Percentiles rank a stretch among this genome's conserved stretches.
Conservation (phyloP, 1,139 yeast species). For the Torulaspora pretoriensis region DNA sequence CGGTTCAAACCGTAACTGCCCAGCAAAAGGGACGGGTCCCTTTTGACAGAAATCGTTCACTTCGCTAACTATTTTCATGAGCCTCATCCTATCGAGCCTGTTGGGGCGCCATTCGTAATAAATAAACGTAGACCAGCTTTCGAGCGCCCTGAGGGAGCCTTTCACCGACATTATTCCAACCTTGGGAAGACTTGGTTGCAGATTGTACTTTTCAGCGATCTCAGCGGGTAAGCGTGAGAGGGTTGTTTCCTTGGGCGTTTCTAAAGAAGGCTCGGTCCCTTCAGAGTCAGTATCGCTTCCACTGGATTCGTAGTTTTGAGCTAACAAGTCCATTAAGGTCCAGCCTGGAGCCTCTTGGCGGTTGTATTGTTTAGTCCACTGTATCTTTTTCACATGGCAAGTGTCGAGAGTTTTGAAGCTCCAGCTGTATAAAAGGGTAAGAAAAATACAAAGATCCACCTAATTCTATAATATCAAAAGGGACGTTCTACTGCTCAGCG, state of each 20-base stretch:
- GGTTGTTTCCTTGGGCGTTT: background rate
- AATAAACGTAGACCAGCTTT: conserved; percentile 21
- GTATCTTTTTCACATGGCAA: conserved; percentile 15
- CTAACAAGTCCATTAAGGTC: conserved; percentile 15
- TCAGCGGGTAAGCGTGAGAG: conserved; percentile 19
- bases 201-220: conserved; percentile 25
- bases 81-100: conserved; percentile 10
- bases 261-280: conserved; percentile 1
- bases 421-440: conserved; percentile 2
- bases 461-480: background rate
- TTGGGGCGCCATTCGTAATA: conserved; percentile 27
- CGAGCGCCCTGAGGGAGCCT: background rate
- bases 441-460: background rate
- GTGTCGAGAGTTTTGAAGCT: background rate
- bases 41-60: conserved; percentile 12
- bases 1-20: conserved; percentile 20
- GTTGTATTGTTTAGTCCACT: background rate
- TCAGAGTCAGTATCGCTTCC: conserved; percentile 17
- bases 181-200: conserved; percentile 22
- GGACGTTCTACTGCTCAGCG: background rate
- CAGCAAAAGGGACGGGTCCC: conserved; percentile 3
- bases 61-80: conserved; percentile 10
- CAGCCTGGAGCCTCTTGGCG: background rate
- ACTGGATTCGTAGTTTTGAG: conserved; percentile 15
- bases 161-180: conserved; percentile 5